phyloP scores from a whole-genome alignment of 2,329 filamentous ascomycete genomes.

The Arthrobotrys sphaeroides region DNA sequence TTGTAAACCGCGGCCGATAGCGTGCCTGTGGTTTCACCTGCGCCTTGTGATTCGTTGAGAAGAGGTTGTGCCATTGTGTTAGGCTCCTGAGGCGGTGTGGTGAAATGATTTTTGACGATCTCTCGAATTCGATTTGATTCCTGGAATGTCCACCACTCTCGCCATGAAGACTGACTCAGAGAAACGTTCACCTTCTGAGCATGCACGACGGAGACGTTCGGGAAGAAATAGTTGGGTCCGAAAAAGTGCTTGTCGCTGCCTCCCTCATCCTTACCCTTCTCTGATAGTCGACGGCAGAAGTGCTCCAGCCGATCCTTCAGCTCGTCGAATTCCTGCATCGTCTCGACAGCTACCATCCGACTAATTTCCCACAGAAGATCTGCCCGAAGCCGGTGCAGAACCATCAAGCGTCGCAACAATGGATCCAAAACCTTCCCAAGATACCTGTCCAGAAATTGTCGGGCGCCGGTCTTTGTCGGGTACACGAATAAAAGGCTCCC shows the following conservation, averaged over 20 bases:
- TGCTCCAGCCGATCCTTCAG: constrained; percentile 55
- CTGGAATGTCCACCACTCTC: constrained; percentile 58
- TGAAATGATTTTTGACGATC: constrained; percentile 56
- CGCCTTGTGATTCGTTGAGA: constrained; percentile 26
- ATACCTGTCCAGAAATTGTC: constrained; percentile 56
- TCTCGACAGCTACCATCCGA: constrained; percentile 56
- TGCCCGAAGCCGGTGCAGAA: constrained; percentile 56
- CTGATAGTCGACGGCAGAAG: constrained; percentile 53
- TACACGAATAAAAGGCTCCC: constrained; percentile 58
- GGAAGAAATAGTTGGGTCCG: constrained; percentile 29
- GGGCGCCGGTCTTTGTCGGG: constrained; percentile 57
- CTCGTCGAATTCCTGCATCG: constrained; percentile 56
- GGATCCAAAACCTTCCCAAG: constrained; percentile 58
- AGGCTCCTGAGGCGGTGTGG: constrained; percentile 47
- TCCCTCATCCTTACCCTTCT: constrained; percentile 29
- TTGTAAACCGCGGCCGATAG: constrained; percentile 53
- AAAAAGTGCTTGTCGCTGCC: constrained; percentile 28
- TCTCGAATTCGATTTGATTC: constrained; percentile 57
- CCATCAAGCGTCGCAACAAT: constrained; percentile 57
- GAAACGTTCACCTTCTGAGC: constrained; percentile 56
- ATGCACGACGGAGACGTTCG: constrained; percentile 53
- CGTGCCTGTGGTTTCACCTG: constrained; percentile 10
- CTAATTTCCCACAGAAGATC: constrained; percentile 57
- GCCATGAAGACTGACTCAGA: constrained; percentile 57
- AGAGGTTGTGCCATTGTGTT: constrained; percentile 8